These are phyloP conservation scores for Silene coronaria DNA, from an alignment of 179 eudicot genomes.

Conservation along the genomic window DNA sequence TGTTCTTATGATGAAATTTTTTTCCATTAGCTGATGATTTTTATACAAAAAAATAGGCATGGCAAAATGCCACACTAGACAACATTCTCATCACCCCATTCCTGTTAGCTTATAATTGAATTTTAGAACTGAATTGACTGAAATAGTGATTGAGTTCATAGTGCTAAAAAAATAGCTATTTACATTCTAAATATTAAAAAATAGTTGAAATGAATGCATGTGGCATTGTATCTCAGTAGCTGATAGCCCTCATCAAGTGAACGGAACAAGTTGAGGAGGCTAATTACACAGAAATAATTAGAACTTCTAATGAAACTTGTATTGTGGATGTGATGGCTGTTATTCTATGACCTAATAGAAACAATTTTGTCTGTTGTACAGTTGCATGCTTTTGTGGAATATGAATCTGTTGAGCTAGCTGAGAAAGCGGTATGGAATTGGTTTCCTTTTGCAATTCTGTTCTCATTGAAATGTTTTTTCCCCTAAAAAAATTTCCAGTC, in stretches of 20 bases:
- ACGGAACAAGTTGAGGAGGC: background rate
- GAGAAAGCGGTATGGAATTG: constrained; percentile 40
- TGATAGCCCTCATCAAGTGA: background rate
- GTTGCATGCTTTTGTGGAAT: constrained; percentile 52
- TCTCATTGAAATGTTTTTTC: background rate
- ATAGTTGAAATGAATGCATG: background rate
- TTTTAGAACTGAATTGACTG: background rate
- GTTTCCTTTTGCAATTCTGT: background rate
- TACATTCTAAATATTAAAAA: background rate
- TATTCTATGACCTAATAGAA: background rate
- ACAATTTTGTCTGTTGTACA: constrained; percentile 18
- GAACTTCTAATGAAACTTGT: constrained; percentile 2
- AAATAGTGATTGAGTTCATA: background rate
- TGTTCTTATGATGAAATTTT: background rate
- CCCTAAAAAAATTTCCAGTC: background rate
- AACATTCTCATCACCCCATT: too few species aligned
- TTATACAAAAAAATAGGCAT: background rate
- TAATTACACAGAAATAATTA: background rate
- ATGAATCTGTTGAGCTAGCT: constrained; percentile 46
- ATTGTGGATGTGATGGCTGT: background rate
- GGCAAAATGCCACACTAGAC: background rate
- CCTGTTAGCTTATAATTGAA: background rate
- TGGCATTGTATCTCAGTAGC: background rate
- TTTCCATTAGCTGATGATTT: background rate
- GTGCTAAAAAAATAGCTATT: background rate